Base-by-base conservation (phyloP, 1,139 yeast species). In the Geotrichum histeridarum region DNA sequence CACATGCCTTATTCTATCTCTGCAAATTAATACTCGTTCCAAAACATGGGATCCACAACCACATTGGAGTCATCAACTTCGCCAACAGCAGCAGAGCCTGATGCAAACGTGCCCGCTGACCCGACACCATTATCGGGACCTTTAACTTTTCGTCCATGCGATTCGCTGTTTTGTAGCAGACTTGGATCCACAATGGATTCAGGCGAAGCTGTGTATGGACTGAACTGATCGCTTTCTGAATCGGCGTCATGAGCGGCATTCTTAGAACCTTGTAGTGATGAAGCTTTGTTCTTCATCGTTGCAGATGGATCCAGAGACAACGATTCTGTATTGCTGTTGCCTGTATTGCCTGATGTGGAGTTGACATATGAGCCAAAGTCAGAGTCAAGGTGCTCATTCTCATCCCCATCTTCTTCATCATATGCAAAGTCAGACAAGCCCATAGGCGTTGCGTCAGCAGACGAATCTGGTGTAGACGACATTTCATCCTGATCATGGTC, bases 171-270 rank as follows among this genome's bases (percentile, higher is more conserved):
- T 7, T 39, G 43, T 17, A 15, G 43, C 4, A 43, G 17, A 17
- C 27, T 32, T 11, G 47, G 37, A 2, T 43, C 47, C n/a, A 43
- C 14, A 8, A 47, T 37, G 7, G 22, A 36, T 15, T 47, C 50
- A 11, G 42, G 43, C 7, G 67, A 55, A 12, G 62, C 55, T 15
- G 61, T 59, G 14, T 48, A 55, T 9, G 59, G 58, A 17, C 57
- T 50, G 36, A 48, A 57, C n/a, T 50, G 49, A 11, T 60, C 64
- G 37, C 58, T 53, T 35, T 63, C 65, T 4, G 61, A 59, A n/a
- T 60, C 65, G 14, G 58, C 56, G n/a, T 59, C 49, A 27, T 8
- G 12, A 22, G 6, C 32, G n/a, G n/a, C 9, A 37, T 8, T 37
- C 6, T 14, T 12, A 3, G n/a, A 14, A 37, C n/a, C 15, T n/a